Base-by-base conservation (phyloP, 768 basidiomycete species). In the Hygrophorus pudorinus region DNA sequence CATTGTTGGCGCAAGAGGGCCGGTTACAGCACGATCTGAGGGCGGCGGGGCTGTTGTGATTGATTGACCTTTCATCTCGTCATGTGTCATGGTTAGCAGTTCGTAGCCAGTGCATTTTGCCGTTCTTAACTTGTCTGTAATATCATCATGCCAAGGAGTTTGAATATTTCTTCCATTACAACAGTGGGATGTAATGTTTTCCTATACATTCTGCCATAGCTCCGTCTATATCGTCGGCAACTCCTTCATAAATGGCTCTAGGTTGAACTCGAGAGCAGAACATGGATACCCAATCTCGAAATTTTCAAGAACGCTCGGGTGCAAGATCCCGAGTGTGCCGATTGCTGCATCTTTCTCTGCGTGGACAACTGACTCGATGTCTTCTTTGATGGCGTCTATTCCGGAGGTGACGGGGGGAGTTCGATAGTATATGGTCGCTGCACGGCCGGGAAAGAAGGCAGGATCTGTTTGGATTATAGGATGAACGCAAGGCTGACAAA, bases 201-300 rank as follows among this genome's bases (percentile, higher is more conserved):
- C 34, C 4, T 8, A n/a, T n/a, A 35, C 34, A 36, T 28, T 27
- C 13, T 62, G 69, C 48, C 75, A 69, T 4, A 72, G 71, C 45
- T 73, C 73, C 38, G 72, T 76, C 75, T 75, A 78, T 47, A 74
- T 63, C 55, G 66, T 68, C 34, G 72, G 67, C 67, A 71, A 71
- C 52, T 73, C 70, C 63, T 82, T 86, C 68, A 85, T 81, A 73
- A 99, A 90, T n/a, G 87, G 87, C 63, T 97, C 93, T 36, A 97
- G 71, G 24, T 82, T 84, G 62, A 99, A 91, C 71, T 99, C 94
- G 45, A 99, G 66, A 5, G 83, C 83, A 28, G 93, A 97, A 65
- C 93, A 97, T 14, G 94, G 94, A 66, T 87, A 93, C 33, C 75
- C 76, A 49, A 98, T 84, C 62, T 98, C 93, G 63, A 94, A 99